Conservation (phyloP, 305 asterid species). For the Rubia tinctorum region DNA sequence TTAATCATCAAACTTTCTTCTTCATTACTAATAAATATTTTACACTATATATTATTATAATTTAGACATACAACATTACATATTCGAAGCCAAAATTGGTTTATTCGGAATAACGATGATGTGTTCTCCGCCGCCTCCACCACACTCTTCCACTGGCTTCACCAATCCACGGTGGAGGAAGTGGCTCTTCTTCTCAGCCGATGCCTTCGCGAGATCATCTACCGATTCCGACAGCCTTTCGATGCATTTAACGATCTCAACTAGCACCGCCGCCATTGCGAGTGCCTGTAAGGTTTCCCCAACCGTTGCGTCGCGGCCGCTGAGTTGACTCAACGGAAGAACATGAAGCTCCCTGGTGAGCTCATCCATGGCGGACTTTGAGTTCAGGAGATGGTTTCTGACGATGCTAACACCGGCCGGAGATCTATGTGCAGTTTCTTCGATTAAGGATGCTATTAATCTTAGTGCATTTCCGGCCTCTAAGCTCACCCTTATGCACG, state of each 20-base stretch:
- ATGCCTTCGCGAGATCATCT: slow-evolving; percentile 34
- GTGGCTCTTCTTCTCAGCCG: slow-evolving; percentile 17
- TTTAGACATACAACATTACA: background rate
- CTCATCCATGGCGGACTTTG: slow-evolving; percentile 35
- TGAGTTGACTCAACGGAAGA: slow-evolving; percentile 15
- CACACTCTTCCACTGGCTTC: slow-evolving; percentile 30
- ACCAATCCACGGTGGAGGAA: slow-evolving; percentile 51
- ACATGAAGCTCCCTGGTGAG: slow-evolving; percentile 31
- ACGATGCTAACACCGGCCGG: background rate
- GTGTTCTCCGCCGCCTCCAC: slow-evolving; percentile 14
- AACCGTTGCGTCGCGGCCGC: slow-evolving; percentile 14
- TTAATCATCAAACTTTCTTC: too few species aligned
- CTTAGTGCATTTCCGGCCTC: slow-evolving; percentile 46
- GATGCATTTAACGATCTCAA: slow-evolving; percentile 43
- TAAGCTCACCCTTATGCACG: slow-evolving; percentile 42
- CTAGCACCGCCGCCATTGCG: slow-evolving; percentile 48
- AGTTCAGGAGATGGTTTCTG: slow-evolving; percentile 25
- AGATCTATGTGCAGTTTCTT: slow-evolving; percentile 27
- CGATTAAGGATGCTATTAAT: slow-evolving; percentile 44
- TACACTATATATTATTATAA: background rate
- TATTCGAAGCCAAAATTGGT: background rate
- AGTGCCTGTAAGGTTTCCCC: slow-evolving; percentile 42
- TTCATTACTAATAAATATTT: background rate
- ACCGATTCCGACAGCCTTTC: slow-evolving; percentile 41
- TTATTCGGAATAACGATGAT: slow-evolving; percentile 24